Evolutionary conservation across 2,329 filamentous ascomycete species (phyloP), one percentile per base, ranked within the genome.

Genomic region (Arthroderma sp.): DNA sequence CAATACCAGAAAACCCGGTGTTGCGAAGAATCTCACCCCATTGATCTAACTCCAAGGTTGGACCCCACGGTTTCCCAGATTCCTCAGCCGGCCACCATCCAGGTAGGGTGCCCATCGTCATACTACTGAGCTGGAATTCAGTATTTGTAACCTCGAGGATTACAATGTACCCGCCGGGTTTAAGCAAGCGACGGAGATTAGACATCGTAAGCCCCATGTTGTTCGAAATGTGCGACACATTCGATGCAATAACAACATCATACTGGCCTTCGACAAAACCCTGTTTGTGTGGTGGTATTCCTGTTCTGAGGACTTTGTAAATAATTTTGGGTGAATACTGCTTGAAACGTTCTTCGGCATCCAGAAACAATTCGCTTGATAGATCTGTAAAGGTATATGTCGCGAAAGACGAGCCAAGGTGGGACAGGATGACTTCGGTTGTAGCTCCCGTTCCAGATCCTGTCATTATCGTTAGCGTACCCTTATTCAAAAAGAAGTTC

Each of bases 351-450:
- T 59, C 54, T 22, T 54, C 48, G 0, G 62, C 65, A 1, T 55
- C 50, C 10, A 63, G 60, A 43, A 73, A 69, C 52, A 68, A 68
- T 5, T 57, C 61, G 3, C 57, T 47, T 0, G 64, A 64, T 8
- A 70, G 61, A 46, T 72, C 69, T 0, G 71, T 72, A 53, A 59
- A 73, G 0, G 64, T 68, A 51, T 72, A 73, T 1, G 57, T 59
- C 2, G 56, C 50, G 38, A 65, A 67, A 6, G 48, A 49, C 1
- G 50, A 8, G 1, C 54, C 59, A 8, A 70, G 48, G 3, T 42
- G 40, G 2, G 52, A 42, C 3, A 72, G 51, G 4, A 71, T 53
- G 1, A 43, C 45, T 2, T 57, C 51, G 0, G 69, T 72, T 0
- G 66, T 58, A 7, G 60, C 61, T 3, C 68, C 69, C 3, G 66